Evolutionary conservation across 2,329 filamentous ascomycete species (phyloP), one percentile per base, ranked within the genome.

Genomic region (Cladosporium colombiae): DNA sequence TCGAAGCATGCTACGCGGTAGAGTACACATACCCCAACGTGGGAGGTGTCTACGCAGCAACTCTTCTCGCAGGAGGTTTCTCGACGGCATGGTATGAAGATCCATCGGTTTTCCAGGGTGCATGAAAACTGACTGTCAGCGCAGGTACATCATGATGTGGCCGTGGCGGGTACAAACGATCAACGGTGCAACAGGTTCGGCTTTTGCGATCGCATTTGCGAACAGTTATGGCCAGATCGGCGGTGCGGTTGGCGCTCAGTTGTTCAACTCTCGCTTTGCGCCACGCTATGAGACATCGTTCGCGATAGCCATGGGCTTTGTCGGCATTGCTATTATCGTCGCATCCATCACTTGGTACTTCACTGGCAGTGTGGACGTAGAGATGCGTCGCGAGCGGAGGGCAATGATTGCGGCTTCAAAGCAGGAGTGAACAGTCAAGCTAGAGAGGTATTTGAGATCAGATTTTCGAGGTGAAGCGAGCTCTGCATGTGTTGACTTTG

Each of bases 171-270:
- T 67, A 2, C 66, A 67, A 29, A 67, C 66, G 1, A 65, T 57
- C 31, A 46, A 37, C 37, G 52, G 63, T 16, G 66, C 66, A 2
- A 67, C 66, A 18, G 66, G 66, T 7, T 66, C 64, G 4, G 64
- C 66, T 3, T 66, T 66, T 11, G 53, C 64, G 1, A 65, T 65
- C 23, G 63, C 50, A 0, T 65, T 67, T 44, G 52, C 56, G 1
- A 63, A 65, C 29, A 62, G 49, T 16, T 67, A 67, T 31, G 58
- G 66, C 21, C 62, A 65, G 35, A 85, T 86, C 67, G 84, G 83
- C 18, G 83, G 84, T 67, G 84, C 84, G 53, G 82, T 86, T 65
- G 75, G 76, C 2, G 76, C 75, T 5, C 65, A 73, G 37, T 74
- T 77, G 7, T 81, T 81, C 69, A 71, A 69, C 0, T 53, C 56